These are phyloP conservation scores for Dimocarpus longan DNA, from an alignment of 345 rosid genomes.

Conservation along the genomic window DNA sequence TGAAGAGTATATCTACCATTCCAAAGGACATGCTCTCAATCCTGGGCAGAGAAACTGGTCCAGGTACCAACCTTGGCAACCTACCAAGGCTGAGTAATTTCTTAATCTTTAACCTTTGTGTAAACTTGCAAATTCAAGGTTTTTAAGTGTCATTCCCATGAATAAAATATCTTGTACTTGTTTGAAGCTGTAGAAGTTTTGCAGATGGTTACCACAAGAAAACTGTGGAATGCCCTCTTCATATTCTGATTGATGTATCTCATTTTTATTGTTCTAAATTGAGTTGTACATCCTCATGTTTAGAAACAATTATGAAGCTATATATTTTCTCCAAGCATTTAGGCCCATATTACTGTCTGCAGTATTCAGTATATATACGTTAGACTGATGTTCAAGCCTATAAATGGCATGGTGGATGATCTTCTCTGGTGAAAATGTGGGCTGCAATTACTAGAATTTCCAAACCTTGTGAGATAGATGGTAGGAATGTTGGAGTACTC, in stretches of 20 bases:
- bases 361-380: neutral
- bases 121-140: conserved; percentile 10
- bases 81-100: conserved; percentile 56
- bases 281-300: neutral
- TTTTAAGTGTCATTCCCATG: neutral
- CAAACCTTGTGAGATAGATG: too few species aligned
- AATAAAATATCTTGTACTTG: conserved; percentile 29
- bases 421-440: neutral
- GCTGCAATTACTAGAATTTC: neutral
- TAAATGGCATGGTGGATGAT: too few species aligned
- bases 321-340: neutral
- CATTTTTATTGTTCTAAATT: neutral
- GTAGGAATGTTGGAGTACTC: too few species aligned
- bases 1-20: conserved; percentile 76
- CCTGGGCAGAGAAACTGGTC: conserved; percentile 97
- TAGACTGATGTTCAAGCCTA: neutral
- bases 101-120: neutral
- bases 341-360: neutral
- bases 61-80: conserved; percentile 90
- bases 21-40: conserved; percentile 92
- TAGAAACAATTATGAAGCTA: neutral
- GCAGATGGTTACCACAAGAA: conserved; percentile 7
- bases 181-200: neutral
- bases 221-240: conserved; percentile 10
- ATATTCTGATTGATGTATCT: neutral